Evolutionary conservation across 257 asterid species (phyloP).

Genomic region (Ballota nigra): DNA sequence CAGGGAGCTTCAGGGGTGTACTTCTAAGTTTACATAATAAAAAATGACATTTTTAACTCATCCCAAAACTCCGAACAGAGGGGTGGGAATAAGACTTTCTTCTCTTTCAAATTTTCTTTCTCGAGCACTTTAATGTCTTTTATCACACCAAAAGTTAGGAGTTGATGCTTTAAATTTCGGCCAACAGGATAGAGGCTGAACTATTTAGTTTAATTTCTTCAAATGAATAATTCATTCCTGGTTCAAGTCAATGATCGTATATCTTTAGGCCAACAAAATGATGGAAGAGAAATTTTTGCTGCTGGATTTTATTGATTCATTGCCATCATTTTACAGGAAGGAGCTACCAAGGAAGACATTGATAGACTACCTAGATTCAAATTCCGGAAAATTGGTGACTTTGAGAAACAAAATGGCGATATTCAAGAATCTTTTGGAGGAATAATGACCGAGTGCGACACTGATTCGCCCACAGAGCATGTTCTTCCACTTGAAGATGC

Average conservation of each 20-base stretch:
- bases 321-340: conserved; percentile 62
- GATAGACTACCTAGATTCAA: conserved; percentile 81
- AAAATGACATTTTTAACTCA: not conserved
- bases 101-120: not conserved
- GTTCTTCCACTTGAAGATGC: conserved; percentile 91
- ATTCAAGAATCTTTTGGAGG: conserved; percentile 96
- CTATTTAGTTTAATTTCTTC: not conserved
- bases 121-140: not conserved
- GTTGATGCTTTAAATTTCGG: not conserved
- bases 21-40: not conserved
- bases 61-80: not conserved
- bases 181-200: not conserved
- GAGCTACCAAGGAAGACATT: conserved; percentile 95
- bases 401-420: conserved; percentile 88
- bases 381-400: conserved; percentile 85
- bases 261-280: not conserved
- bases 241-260: not conserved
- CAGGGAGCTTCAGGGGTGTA: not conserved
- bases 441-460: conserved; percentile 76
- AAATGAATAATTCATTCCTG: not conserved
- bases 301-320: not conserved
- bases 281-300: not conserved
- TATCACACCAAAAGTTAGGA: not conserved
- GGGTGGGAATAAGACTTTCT: not conserved
- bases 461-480: conserved; percentile 72